Conservation (phyloP, 495 filamentous ascomycete species). For the Talaromyces adpressus region DNA sequence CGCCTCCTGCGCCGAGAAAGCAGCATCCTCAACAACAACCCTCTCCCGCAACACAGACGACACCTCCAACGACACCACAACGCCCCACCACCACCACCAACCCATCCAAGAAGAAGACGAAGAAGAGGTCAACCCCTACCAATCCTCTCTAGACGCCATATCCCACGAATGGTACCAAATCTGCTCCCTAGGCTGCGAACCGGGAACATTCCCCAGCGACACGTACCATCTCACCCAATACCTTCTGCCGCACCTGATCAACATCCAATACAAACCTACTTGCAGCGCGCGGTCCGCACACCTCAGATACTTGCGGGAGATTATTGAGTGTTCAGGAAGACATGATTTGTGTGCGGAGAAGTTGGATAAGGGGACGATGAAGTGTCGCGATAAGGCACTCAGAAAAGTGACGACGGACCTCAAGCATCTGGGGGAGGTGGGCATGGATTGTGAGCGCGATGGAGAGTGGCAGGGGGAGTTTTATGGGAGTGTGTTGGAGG, state of each 20-base stretch:
- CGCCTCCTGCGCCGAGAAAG: neutral
- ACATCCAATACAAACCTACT: conserved; percentile 5
- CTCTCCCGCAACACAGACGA: neutral
- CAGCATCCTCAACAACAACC: neutral
- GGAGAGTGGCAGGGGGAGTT: conserved; percentile 6
- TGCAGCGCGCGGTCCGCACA: conserved; percentile 2
- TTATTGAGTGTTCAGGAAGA: neutral
- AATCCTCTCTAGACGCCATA: conserved; percentile 6
- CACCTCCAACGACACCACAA: neutral
- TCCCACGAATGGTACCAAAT: conserved; percentile 3
- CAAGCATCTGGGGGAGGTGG: conserved; percentile 5
- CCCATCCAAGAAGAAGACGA: neutral
- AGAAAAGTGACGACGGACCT: neutral
- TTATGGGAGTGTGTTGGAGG: conserved; percentile 1
- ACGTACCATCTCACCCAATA: neutral
- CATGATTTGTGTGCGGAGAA: neutral
- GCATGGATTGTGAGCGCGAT: conserved; percentile 7
- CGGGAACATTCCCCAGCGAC: conserved; percentile 5
- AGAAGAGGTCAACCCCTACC: neutral
- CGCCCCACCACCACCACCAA: neutral
- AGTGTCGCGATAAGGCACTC: conserved; percentile 2
- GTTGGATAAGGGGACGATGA: neutral
- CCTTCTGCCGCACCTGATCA: neutral
- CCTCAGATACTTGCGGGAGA: neutral
- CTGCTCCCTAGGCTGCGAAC: neutral